These are phyloP conservation scores for Aspergillus persii DNA, from an alignment of 2,329 filamentous ascomycete species.

Conservation along the genomic window DNA sequence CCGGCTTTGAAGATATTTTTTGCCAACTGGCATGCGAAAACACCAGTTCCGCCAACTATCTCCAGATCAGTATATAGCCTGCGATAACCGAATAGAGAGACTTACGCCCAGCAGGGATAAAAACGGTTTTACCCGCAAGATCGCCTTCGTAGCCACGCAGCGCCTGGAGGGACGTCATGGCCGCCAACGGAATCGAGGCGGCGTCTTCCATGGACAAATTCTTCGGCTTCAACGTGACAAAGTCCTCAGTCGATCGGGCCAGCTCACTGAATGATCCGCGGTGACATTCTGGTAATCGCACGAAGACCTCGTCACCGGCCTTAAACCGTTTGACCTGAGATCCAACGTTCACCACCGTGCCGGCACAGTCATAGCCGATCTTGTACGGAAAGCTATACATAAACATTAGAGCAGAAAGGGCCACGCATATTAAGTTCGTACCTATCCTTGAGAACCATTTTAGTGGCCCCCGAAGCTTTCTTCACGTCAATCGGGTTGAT, in stretches of 20 bases:
- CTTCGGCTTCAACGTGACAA: constrained; percentile 41
- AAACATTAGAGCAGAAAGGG: no score
- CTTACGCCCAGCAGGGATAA: constrained; percentile 48
- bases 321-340: constrained; percentile 34
- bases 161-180: constrained; percentile 46
- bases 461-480: constrained; percentile 38
- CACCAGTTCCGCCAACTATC: constrained; percentile 48
- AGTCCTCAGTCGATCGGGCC: constrained; percentile 30
- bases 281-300: constrained; percentile 30
- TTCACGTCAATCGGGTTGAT: constrained; percentile 49
- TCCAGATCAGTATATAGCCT: background rate
- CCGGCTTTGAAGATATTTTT: constrained; percentile 51
- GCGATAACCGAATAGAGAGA: background rate
- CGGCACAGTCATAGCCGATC: constrained; percentile 45
- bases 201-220: constrained; percentile 44
- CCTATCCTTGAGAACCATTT: constrained; percentile 31
- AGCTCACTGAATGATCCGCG: constrained; percentile 41
- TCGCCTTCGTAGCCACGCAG: constrained; percentile 46
- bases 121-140: constrained; percentile 52
- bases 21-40: constrained; percentile 49
- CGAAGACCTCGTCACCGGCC: constrained; percentile 41
- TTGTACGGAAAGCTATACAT: constrained; percentile 40
- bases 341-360: constrained; percentile 39
- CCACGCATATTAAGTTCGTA: constrained; percentile 14
- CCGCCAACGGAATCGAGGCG: constrained; percentile 42